Evolutionary conservation across 164 flowering plant species (phyloP).

Genomic region (Nymphaea colorata): DNA sequence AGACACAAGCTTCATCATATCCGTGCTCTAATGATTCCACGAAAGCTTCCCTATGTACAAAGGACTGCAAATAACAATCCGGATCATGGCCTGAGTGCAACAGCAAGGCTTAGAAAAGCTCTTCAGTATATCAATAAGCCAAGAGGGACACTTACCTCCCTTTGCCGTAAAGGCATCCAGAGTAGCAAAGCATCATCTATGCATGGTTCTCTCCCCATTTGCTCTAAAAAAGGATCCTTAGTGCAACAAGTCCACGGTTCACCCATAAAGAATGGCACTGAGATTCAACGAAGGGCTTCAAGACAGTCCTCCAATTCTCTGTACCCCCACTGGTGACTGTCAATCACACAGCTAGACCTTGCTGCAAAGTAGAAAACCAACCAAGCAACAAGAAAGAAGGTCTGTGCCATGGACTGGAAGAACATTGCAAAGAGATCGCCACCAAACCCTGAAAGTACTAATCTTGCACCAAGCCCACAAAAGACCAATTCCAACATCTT

Average conservation of each 20-base stretch:
- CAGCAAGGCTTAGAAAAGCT: neutral
- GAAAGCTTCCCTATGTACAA: neutral
- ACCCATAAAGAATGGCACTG: neutral
- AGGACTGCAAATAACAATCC: neutral
- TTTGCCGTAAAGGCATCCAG: neutral
- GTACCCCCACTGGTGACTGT: conserved; percentile 32
- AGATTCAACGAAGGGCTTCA: conserved; percentile 44
- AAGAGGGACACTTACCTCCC: neutral
- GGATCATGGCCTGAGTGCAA: neutral
- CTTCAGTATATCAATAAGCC: neutral
- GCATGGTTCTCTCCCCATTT: neutral
- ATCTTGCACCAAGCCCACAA: conserved; percentile 52
- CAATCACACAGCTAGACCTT: conserved; percentile 43
- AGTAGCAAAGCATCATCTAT: neutral
- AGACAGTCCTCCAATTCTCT: conserved; percentile 66
- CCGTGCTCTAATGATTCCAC: neutral
- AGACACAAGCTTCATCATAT: neutral
- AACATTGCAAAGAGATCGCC: conserved; percentile 39
- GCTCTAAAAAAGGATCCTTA: neutral
- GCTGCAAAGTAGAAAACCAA: conserved; percentile 66
- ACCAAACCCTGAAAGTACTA: conserved; percentile 27
- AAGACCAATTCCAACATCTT: conserved; percentile 60
- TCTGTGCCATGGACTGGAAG: conserved; percentile 64
- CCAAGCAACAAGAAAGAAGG: conserved; percentile 92
- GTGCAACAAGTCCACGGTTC: neutral